These are phyloP conservation scores for Hysterium pulicare DNA, from an alignment of 2,329 filamentous ascomycete genomes.

Conservation along the genomic window DNA sequence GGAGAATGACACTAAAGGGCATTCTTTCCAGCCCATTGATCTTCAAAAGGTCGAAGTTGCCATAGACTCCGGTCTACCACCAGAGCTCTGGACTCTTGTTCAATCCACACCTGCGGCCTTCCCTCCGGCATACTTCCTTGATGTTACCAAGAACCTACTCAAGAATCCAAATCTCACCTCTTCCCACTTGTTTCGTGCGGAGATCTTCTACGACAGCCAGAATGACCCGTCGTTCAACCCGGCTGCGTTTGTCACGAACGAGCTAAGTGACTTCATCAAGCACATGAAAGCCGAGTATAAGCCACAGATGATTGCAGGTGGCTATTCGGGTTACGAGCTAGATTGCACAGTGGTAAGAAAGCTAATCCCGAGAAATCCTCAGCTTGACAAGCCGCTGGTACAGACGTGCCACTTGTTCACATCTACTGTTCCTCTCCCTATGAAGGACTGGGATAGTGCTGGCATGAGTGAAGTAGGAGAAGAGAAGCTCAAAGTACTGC, in stretches of 20 bases:
- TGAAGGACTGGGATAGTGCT: slow-evolving; percentile 14
- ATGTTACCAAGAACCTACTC: slow-evolving; percentile 71
- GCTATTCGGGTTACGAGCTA: slow-evolving; percentile 40
- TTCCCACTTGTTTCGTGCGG: slow-evolving; percentile 72
- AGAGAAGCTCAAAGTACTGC: slow-evolving; percentile 10
- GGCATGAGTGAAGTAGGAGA: slow-evolving; percentile 20
- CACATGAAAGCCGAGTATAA: slow-evolving; percentile 47
- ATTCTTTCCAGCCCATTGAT: too few species aligned
- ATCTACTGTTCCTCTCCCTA: slow-evolving; percentile 16
- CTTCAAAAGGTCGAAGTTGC: too few species aligned
- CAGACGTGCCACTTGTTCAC: slow-evolving; percentile 78
- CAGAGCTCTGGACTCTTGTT: slow-evolving; percentile 35
- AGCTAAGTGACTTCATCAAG: slow-evolving; percentile 44
- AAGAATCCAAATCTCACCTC: slow-evolving; percentile 79
- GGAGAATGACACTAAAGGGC: too few species aligned
- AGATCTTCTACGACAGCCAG: slow-evolving; percentile 61
- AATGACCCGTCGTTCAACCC: slow-evolving; percentile 35
- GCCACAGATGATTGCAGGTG: slow-evolving; percentile 22
- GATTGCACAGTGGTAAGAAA: slow-evolving; percentile 68
- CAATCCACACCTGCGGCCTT: slow-evolving; percentile 57
- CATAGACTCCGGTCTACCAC: slow-evolving; percentile 25
- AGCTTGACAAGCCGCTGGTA: slow-evolving; percentile 69
- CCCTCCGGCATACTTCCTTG: slow-evolving; percentile 58
- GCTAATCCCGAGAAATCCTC: slow-evolving; percentile 77
- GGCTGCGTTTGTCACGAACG: slow-evolving; percentile 24